Evolutionary conservation across 208 protist species (phyloP), one percentile per base, ranked within the genome.

Genomic region (Leishmania lainsoni): DNA sequence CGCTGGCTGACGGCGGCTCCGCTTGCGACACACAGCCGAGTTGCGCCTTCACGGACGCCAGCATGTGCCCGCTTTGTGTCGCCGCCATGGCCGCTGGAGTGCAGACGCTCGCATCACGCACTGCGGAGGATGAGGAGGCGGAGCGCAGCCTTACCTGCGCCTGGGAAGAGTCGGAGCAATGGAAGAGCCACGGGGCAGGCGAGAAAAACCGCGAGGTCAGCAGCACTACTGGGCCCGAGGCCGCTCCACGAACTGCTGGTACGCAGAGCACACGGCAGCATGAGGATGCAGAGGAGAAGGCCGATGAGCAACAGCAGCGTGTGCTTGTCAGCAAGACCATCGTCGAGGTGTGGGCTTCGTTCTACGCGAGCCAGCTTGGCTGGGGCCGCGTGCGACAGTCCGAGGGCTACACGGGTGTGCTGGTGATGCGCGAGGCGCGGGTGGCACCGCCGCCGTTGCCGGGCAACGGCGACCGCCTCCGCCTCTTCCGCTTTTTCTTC

Each of bases 391-490:
- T 93, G 32, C 79, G 83, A 54, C 72, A 87, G 77, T 69, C 75
- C n/a, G 88, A 92, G 45, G 92, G 92, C 45, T 92, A 90, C 75
- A 95, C 92, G 14, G 92, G 80, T 35, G 83, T 90, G 48, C 76
- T 89, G 61, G 79, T 81, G 81, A 79, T 90, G 73, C 66, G 76
- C 48, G 77, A 84, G 83, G 78, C 78, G 2, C 73, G 78, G 12
- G 52, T 79, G 26, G 65, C 54, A 39, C 74, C 78, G 29, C 73
- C 77, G 61, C 74, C 48, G 45, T 52, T 73, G 29, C 51, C 49
- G 35, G 49, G 12, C 42, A 16, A 45, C 35, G 29, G 59, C 35
- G 52, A 61, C 42, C 48, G 1, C 59, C 51, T 4, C 63, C n/a
- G 76, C 76, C 6, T 48, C 61, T 29, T 29, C 48, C 22, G 59